These are phyloP conservation scores for Geotrichum carabidarum DNA, from an alignment of 1,139 yeast genomes.

Conservation along the genomic window DNA sequence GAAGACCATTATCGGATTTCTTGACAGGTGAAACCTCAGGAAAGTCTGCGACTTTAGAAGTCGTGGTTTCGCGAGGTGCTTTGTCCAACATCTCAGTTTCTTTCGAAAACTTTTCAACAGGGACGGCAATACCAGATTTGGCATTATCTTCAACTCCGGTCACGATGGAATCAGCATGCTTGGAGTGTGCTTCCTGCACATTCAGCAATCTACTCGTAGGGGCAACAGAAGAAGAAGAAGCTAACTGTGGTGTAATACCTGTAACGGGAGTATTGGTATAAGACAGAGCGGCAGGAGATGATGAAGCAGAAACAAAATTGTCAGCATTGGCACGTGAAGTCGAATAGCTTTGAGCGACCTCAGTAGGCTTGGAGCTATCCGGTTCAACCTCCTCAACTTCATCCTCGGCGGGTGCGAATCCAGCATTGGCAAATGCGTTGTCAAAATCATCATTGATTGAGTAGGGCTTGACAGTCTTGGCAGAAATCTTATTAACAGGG, in stretches of 20 bases:
- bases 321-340: neutral
- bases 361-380: neutral
- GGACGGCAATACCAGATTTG: no score
- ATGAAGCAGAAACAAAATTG: neutral
- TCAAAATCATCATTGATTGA: conserved; percentile 8
- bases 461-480: neutral
- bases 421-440: conserved; percentile 3
- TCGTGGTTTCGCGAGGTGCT: no score
- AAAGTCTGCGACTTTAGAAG: no score
- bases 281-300: conserved; percentile 4
- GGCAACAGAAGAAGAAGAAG: neutral
- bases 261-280: conserved; percentile 4
- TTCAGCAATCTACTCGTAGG: no score
- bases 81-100: no score
- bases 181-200: no score
- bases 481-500: neutral
- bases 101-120: no score
- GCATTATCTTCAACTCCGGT: no score
- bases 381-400: neutral
- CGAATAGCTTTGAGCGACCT: neutral
- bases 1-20: no score
- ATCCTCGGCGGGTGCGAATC: conserved; percentile 3
- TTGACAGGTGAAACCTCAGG: no score
- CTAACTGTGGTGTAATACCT: conserved; percentile 2
- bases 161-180: no score